Percentiles rank a stretch among this genome's conserved stretches.
phyloP scores from a whole-genome alignment of 2,329 filamentous ascomycete genomes.

The Apiospora rasikravindrae region DNA sequence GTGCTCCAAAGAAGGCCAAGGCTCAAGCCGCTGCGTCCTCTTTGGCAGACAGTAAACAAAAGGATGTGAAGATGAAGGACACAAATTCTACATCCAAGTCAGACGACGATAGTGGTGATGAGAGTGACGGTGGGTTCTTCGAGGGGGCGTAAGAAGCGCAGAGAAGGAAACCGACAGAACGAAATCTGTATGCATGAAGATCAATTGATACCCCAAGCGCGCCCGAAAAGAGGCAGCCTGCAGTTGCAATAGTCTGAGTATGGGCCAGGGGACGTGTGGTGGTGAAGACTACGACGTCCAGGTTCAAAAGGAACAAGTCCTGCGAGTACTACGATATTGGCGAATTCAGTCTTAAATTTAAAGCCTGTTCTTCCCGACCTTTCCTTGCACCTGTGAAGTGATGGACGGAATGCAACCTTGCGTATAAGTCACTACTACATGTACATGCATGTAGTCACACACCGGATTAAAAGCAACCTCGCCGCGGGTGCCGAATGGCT shows the following conservation, averaged over 20 bases:
- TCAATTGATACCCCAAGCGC: constrained; percentile 22
- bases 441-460: not conserved
- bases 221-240: not conserved
- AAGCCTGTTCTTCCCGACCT: not conserved
- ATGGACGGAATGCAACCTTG: not conserved
- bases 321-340: not conserved
- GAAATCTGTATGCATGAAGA: not conserved
- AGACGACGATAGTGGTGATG: constrained; percentile 45
- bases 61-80: constrained; percentile 41
- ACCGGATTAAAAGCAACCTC: not conserved
- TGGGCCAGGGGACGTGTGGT: not conserved
- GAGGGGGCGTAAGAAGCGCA: constrained; percentile 42
- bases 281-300: not conserved
- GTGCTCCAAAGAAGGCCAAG: constrained; percentile 20
- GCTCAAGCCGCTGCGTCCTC: not conserved
- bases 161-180: not conserved
- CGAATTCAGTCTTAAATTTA: not conserved
- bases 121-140: constrained; percentile 65
- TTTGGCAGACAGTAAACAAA: not conserved
- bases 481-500: not conserved
- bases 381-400: not conserved
- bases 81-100: constrained; percentile 38
- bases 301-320: not conserved
- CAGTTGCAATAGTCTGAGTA: not conserved
- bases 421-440: not conserved